These are phyloP conservation scores for Sambucus nigra DNA, from an alignment of 129 eudicot species.

Conservation along the genomic window DNA sequence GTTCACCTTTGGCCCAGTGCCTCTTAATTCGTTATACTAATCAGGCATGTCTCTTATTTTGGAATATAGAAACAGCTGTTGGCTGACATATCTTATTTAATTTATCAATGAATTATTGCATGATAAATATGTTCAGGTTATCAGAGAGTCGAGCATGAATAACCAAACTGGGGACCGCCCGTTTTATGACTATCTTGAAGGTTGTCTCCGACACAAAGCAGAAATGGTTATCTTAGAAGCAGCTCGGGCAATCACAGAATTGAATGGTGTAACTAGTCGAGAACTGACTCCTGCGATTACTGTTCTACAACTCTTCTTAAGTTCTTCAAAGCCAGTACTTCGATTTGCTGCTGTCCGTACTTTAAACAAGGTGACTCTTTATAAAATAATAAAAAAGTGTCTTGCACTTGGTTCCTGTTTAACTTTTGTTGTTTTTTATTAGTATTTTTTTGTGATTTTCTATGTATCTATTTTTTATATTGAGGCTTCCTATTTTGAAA, in stretches of 20 bases:
- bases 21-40: conserved; percentile 83
- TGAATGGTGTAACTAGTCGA: conserved; percentile 80
- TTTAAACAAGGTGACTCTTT: conserved; percentile 65
- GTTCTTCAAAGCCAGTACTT: conserved; percentile 92
- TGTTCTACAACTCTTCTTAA: conserved; percentile 84
- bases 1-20: conserved; percentile 97
- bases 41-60: conserved; percentile 38
- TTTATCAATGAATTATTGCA: neutral
- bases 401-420: conserved; percentile 1
- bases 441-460: neutral
- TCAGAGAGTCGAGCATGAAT: conserved; percentile 70
- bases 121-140: conserved; percentile 44
- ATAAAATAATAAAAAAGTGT: conserved; percentile 2
- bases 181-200: conserved; percentile 91
- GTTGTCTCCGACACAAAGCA: conserved; percentile 95
- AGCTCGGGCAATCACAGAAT: conserved; percentile 90
- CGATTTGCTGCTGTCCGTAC: conserved; percentile 98
- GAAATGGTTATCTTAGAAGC: conserved; percentile 99
- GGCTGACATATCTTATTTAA: conserved; percentile 4
- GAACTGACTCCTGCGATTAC: conserved; percentile 96
- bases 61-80: neutral
- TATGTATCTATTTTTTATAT: neutral
- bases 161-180: conserved; percentile 86
- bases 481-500: neutral
- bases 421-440: neutral